Base-by-base conservation (phyloP, 2,329 filamentous ascomycete species). In the Diaporthe sp. region DNA sequence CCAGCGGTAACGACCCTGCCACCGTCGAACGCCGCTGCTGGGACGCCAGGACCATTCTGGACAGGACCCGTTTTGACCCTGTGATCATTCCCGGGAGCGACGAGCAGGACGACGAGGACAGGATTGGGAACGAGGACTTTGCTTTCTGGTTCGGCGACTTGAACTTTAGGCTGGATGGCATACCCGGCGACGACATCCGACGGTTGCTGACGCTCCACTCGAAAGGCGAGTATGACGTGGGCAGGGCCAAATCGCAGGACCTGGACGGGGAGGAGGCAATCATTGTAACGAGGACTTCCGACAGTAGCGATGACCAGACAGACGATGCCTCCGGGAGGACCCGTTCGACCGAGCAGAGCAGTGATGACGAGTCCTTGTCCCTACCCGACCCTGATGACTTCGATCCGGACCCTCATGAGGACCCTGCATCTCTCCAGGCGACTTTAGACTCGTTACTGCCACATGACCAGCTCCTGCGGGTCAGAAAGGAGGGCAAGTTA, bases 121-220 rank as follows among this genome's bases (percentile, higher is more conserved):
- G 87, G 49, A 93, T 99, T 78, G 96, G 95, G 1, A 94, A 97
- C 53, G 96, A 98, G 78, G 97, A 99, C 81, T 95, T 98, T 84
- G 92, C 93, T 0, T 98, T 99, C 81, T 98, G 96, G 95, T 94
- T 98, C 81, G 97, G 97, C 9, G 97, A 99, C 83, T 88, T 99
- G 57, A 99, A 99, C 82, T 99, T 98, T 81, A 92, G 97, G 44
- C 88, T 99, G 0, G 95, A 97, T 69, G 94, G 93, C 59, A 90
- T 98, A 67, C 94, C 96, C 0, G 96, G 95, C 0, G 94, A 97
- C 51, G 97, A 99, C 82, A 97, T 99, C 62, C 91, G 96, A 44
- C 91, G 94, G 65, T 86, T 98, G 9, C 87, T 99, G 51, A 94
- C 93, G 81, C 88, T 98, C 6, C 96, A 98, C 82, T 94, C 94